Evolutionary conservation across 495 filamentous ascomycete species (phyloP).

Genomic region (Astrothelium subdiscretum): DNA sequence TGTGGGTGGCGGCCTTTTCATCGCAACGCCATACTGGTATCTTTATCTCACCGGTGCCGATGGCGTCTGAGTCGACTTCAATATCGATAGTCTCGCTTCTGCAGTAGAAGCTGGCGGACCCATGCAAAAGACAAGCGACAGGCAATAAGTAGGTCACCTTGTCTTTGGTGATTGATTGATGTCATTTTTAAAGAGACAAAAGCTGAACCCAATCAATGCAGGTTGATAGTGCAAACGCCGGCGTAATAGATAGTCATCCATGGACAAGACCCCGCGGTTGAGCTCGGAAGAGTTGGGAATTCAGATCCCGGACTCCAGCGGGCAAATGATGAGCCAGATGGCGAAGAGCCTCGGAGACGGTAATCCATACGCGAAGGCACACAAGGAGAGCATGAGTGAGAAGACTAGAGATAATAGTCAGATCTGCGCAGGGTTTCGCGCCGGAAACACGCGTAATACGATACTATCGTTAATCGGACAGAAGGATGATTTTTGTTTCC

Average conservation of each 20-base stretch:
- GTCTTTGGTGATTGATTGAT: neutral
- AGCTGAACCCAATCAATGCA: neutral
- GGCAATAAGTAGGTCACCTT: neutral
- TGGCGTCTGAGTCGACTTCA: neutral
- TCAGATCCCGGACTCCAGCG: neutral
- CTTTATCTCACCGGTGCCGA: neutral
- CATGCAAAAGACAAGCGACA: neutral
- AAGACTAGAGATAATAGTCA: neutral
- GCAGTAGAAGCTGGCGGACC: neutral
- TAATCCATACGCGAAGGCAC: neutral
- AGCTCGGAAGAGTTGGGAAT: neutral
- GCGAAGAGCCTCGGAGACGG: neutral
- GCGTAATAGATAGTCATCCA: neutral
- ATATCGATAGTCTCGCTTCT: neutral
- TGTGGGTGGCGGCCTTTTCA: constrained; percentile 27
- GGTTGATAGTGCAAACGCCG: neutral
- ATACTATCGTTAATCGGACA: too few species aligned
- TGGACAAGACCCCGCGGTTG: neutral
- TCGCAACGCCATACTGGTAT: constrained; percentile 12
- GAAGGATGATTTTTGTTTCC: too few species aligned
- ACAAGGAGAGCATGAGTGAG: neutral
- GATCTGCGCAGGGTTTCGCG: too few species aligned
- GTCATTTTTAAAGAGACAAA: neutral
- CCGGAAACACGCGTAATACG: too few species aligned
- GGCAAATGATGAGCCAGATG: neutral